A percentile compares a stretch with the other conserved stretches of the same genome.
Evolutionary conservation across 1,284 basidiomycete genomes (phyloP).

Genomic region (Pyrrhoderma noxium): DNA sequence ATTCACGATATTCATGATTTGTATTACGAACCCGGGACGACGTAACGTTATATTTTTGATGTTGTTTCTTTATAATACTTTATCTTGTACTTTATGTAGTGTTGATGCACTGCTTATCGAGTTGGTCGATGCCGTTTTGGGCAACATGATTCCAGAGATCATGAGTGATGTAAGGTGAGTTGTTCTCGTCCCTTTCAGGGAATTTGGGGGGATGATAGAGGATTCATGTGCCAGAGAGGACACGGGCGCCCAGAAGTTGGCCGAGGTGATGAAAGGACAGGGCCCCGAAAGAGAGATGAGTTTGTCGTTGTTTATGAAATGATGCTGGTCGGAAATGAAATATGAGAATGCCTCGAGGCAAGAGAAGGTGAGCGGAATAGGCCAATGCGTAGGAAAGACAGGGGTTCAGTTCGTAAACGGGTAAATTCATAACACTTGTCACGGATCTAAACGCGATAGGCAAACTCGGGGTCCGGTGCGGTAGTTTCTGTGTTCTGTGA

Average conservation of each 20-base stretch:
- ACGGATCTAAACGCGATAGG: slow-evolving; percentile 10
- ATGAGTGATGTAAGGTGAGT: too few relatives aligned
- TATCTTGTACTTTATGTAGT: slow-evolving; percentile 1
- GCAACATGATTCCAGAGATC: too few relatives aligned
- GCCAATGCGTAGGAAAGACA: slow-evolving; percentile 16
- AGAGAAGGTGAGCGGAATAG: slow-evolving; percentile 11
- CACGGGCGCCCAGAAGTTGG: too few relatives aligned
- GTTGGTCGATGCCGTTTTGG: too few relatives aligned
- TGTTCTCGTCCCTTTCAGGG: not conserved
- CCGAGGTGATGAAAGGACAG: slow-evolving; percentile 3
- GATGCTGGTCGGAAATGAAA: slow-evolving; percentile 13
- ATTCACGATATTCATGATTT: slow-evolving; percentile 4
- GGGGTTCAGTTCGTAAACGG: slow-evolving; percentile 5
- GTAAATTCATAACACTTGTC: slow-evolving; percentile 7
- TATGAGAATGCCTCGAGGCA: slow-evolving; percentile 16
- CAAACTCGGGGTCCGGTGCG: slow-evolving; percentile 14
- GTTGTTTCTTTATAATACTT: not conserved
- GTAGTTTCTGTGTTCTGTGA: not conserved
- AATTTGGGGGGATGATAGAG: not conserved
- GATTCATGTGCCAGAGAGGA: not conserved
- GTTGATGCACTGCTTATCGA: not conserved
- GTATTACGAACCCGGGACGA: too few relatives aligned
- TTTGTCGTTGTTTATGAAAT: too few relatives aligned
- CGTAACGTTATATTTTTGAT: not conserved
- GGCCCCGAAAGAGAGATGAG: not conserved